These are phyloP conservation scores for Termitomyces eurrhizus DNA, from an alignment of 768 basidiomycete genomes.

Conservation along the genomic window DNA sequence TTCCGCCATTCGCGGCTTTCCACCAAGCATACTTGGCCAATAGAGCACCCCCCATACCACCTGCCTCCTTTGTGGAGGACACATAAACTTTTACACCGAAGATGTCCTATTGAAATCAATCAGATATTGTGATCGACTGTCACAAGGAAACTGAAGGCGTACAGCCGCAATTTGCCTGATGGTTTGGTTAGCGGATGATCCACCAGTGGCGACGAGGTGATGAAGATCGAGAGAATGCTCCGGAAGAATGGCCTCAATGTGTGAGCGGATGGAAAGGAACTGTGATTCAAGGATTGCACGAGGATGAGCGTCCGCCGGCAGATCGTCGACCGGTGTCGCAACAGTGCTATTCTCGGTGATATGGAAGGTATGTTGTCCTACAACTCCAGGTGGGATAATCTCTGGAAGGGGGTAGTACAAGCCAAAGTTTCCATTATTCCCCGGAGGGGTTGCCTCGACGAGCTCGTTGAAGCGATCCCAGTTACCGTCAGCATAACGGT, in stretches of 20 bases:
- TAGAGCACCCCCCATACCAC: conserved; percentile 67
- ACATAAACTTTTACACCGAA: conserved; percentile 73
- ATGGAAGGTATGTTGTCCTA: conserved; percentile 67
- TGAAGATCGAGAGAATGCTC: conserved; percentile 49
- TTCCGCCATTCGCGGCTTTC: conserved; percentile 37
- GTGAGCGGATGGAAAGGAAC: conserved; percentile 73
- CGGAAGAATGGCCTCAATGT: conserved; percentile 66
- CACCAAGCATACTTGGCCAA: conserved; percentile 73
- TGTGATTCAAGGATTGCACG: conserved; percentile 84
- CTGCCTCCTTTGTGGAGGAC: conserved; percentile 64
- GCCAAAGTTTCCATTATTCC: conserved; percentile 59
- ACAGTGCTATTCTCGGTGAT: conserved; percentile 19
- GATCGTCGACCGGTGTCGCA: conserved; percentile 27
- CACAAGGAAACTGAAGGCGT: conserved; percentile 13
- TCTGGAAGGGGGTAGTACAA: conserved; percentile 84
- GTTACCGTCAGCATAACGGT: conserved; percentile 52
- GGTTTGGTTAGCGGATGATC: conserved; percentile 67
- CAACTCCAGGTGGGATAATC: conserved; percentile 79
- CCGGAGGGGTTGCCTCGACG: conserved; percentile 49
- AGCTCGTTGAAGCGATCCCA: conserved; percentile 73
- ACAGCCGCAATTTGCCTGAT: conserved; percentile 72
- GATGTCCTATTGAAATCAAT: conserved; percentile 45
- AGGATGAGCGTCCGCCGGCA: conserved; percentile 51
- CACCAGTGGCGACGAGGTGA: conserved; percentile 75
- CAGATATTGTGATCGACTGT: background rate